A percentile compares a stretch with the other conserved stretches of the same genome.
Evolutionary conservation across 2,329 filamentous ascomycete genomes (phyloP).

Genomic region (Beauveria rudraprayagi): DNA sequence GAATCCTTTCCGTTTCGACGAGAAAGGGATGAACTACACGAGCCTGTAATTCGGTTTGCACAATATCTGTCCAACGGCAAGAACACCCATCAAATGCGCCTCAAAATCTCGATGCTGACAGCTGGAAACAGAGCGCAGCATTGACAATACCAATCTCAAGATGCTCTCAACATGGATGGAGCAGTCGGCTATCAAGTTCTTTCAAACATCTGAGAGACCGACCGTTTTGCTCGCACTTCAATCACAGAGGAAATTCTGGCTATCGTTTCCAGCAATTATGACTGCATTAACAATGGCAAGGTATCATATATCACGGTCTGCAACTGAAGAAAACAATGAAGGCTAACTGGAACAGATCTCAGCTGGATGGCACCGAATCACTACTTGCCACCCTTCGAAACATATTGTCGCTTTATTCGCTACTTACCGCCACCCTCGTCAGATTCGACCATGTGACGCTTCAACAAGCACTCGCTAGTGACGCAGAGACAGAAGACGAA

Average conservation of each 20-base stretch:
- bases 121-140: background rate
- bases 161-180: constrained; percentile 37
- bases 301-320: background rate
- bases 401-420: background rate
- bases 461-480: background rate
- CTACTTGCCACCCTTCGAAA: background rate
- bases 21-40: constrained; percentile 21
- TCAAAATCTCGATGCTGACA: background rate
- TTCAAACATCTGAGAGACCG: constrained; percentile 30
- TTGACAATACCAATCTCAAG: background rate
- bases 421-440: constrained; percentile 1
- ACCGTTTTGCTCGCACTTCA: background rate
- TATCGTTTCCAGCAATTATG: background rate
- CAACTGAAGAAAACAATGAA: background rate
- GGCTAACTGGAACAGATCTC: background rate
- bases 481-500: background rate
- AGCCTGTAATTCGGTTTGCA: constrained; percentile 28
- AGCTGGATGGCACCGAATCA: background rate
- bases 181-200: constrained; percentile 33
- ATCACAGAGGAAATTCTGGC: constrained; percentile 4
- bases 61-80: constrained; percentile 29
- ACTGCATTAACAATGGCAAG: background rate
- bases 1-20: constrained; percentile 39
- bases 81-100: background rate
- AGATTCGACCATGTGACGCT: background rate